A percentile compares a stretch with the other conserved stretches of the same genome.
These are phyloP conservation scores for Aspergillus sclerotioniger DNA, from an alignment of 495 filamentous ascomycete genomes.

Conservation along the genomic window DNA sequence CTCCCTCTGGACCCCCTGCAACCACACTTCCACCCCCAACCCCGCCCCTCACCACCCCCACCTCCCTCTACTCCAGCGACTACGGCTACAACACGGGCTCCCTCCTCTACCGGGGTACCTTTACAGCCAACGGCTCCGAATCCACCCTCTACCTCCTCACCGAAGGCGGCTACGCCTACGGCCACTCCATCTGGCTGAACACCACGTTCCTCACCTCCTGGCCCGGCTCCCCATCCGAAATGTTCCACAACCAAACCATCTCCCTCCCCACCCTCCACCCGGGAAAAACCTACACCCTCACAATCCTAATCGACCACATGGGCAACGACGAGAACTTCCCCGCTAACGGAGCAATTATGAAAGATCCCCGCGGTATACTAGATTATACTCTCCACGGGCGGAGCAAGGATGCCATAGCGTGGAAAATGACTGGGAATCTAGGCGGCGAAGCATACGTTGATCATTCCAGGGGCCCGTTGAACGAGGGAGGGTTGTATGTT, in stretches of 20 bases:
- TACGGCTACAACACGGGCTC: constrained; percentile 71
- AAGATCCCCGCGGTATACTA: constrained; percentile 67
- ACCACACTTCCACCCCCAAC: constrained; percentile 56
- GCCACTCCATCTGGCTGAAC: constrained; percentile 55
- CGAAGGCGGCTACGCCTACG: constrained; percentile 61
- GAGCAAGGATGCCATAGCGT: constrained; percentile 46
- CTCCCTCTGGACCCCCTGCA: constrained; percentile 57
- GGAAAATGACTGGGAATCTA: constrained; percentile 75
- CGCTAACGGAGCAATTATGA: constrained; percentile 36
- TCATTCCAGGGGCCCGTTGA: constrained; percentile 62
- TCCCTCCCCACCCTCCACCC: constrained; percentile 34
- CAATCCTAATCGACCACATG: constrained; percentile 67
- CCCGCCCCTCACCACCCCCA: constrained; percentile 55
- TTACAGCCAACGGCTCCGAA: constrained; percentile 48
- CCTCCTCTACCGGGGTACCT: constrained; percentile 68
- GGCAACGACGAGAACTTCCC: constrained; percentile 63
- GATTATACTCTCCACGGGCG: constrained; percentile 49
- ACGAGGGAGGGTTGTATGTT: constrained; percentile 67
- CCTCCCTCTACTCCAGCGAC: constrained; percentile 56
- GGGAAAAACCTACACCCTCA: constrained; percentile 57
- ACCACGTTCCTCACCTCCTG: constrained; percentile 51
- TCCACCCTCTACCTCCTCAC: constrained; percentile 54
- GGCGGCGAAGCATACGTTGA: constrained; percentile 68
- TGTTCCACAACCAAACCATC: constrained; percentile 24
- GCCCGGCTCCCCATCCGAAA: constrained; percentile 45